Conservation (phyloP, 2,329 filamentous ascomycete species). For the Beauveria varroae region DNA sequence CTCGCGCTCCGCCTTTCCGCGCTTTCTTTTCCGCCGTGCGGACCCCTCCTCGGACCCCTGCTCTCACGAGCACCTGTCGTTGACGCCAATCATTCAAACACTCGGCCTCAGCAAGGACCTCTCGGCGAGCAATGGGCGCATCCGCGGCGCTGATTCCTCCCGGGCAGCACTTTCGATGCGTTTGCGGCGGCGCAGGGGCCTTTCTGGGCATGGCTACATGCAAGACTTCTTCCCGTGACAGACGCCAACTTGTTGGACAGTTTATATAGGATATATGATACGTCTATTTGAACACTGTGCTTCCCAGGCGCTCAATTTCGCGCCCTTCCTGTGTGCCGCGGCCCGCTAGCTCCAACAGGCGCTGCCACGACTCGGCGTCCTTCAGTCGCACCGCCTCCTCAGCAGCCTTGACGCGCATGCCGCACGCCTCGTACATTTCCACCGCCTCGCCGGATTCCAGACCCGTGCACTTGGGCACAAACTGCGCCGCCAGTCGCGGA, state of each 20-base stretch:
- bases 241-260: not conserved
- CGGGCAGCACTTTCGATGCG: too few species aligned
- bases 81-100: too few species aligned
- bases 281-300: conserved; percentile 39
- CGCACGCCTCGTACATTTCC: conserved; percentile 95
- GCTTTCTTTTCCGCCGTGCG: too few species aligned
- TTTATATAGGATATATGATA: not conserved
- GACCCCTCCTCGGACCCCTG: too few species aligned
- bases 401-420: conserved; percentile 77
- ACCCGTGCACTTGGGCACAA: conserved; percentile 79
- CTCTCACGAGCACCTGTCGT: too few species aligned
- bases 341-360: conserved; percentile 66
- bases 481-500: conserved; percentile 71
- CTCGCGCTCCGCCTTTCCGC: too few species aligned
- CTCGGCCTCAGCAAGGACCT: too few species aligned
- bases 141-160: too few species aligned
- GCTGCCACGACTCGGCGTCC: conserved; percentile 67
- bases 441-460: conserved; percentile 63
- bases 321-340: conserved; percentile 56
- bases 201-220: not conserved
- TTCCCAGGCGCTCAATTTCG: conserved; percentile 76
- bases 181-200: too few species aligned
- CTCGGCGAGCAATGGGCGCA: too few species aligned
- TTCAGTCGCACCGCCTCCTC: conserved; percentile 83
- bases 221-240: not conserved